Evolutionary conservation across 352 stramenopile species (phyloP), one percentile per base, ranked within the genome.

Genomic region (Pythium folliculosum): DNA sequence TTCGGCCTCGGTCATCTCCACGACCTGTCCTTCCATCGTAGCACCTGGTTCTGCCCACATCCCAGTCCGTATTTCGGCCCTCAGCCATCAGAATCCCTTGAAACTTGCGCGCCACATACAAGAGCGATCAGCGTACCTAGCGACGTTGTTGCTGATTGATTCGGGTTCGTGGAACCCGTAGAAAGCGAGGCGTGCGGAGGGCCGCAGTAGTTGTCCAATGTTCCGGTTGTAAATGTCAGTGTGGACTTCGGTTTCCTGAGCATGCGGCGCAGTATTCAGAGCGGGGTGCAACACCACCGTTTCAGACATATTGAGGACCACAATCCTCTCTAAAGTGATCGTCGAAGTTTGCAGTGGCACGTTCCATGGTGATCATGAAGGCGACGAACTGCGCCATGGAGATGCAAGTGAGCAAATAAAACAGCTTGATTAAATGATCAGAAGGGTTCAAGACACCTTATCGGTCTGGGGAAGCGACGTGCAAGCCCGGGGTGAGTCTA

Each of bases 1-100:
- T 60, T 95, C 87, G 56, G 86, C 87, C 72, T 95, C 85, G 22
- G 87, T 94, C 45, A 95, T 80, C 66, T 95, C 85, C 63, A 95
- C 87, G 5, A 93, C 84, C 76, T 95, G 87, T n/a, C 84, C 81
- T 69, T 95, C 85, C 85, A 93, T 93, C 44, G 51, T 54, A 44
- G 27, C 61, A 37, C 17, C 59, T 45, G 70, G 63, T 55, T 59
- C 37, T 48, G 16, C 1, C 4, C 53, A 57, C 55, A 53, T 48
- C 38, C 32, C n/a, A 16, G 14, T 22, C 35, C 50, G 60, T 60
- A 69, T 50, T 53, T 54, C 16, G 40, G n/a, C 13, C 51, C 43
- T 23, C 51, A 32, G 22, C 61, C 60, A 23, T 63, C 52, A 50
- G 54, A 63, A 47, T 48, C 13, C n/a, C 16, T n/a, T 43, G 30